A percentile compares a stretch with the other conserved stretches of the same genome.
phyloP scores from a whole-genome alignment of 352 stramenopile genomes.

The Phytophthora macrochlamydospora region DNA sequence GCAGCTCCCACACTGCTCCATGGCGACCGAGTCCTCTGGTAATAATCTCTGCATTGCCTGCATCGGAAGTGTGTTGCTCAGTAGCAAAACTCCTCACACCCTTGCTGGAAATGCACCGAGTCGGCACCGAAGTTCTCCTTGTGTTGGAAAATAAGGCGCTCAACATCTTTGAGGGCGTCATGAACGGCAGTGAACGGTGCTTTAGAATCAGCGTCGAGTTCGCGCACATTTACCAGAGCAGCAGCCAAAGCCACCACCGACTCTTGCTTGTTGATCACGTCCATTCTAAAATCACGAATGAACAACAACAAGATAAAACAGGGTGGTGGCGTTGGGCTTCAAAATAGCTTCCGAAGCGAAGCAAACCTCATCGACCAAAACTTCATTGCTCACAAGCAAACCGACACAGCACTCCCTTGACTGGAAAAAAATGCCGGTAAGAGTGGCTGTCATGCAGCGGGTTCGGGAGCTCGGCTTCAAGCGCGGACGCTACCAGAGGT shows the following conservation, averaged over 20 bases:
- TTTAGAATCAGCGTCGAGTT: conserved; percentile 15
- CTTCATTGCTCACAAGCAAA: conserved; percentile 7
- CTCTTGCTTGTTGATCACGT: conserved; percentile 26
- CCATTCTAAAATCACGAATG: conserved; percentile 5
- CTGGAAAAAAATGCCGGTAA: neutral
- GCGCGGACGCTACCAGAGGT: conserved; percentile 65
- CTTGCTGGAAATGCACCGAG: conserved; percentile 54
- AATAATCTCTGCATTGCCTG: conserved; percentile 36
- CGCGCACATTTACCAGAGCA: conserved; percentile 38
- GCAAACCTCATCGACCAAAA: neutral
- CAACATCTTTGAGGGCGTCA: conserved; percentile 37
- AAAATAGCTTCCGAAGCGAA: conserved; percentile 2
- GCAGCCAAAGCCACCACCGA: conserved; percentile 52
- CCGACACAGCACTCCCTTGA: neutral
- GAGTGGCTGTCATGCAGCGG: conserved; percentile 32
- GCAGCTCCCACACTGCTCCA: conserved; percentile 33
- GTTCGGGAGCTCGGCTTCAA: conserved; percentile 47
- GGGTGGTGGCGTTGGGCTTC: conserved; percentile 12
- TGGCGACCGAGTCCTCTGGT: conserved; percentile 5
- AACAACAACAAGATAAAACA: conserved; percentile 16
- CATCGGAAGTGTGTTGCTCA: conserved; percentile 68
- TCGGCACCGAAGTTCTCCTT: conserved; percentile 49
- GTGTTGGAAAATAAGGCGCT: conserved; percentile 51
- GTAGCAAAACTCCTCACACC: conserved; percentile 66
- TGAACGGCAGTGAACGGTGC: conserved; percentile 21